Percentiles rank a stretch among this genome's conserved stretches.
These are phyloP conservation scores for Malus sieversii DNA, from an alignment of 306 rosid genomes.

Conservation along the genomic window DNA sequence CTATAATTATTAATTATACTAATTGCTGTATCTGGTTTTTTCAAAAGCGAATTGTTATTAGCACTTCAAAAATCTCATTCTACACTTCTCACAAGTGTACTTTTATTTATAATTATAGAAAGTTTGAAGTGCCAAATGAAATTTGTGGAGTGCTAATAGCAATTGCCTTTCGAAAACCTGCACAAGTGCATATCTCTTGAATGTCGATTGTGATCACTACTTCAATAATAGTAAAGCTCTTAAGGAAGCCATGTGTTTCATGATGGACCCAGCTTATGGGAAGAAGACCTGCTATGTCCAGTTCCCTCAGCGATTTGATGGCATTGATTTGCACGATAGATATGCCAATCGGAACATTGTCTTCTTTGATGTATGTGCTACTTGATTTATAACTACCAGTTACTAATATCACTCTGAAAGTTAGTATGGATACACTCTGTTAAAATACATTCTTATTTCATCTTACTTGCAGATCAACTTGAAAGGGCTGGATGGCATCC, in stretches of 20 bases:
- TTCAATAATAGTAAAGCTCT: slow-evolving; percentile 97
- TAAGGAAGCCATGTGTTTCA: slow-evolving; percentile 98
- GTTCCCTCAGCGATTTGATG: slow-evolving; percentile 97
- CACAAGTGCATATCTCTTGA: slow-evolving; percentile 62
- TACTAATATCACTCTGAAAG: background rate
- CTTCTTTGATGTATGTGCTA: slow-evolving; percentile 81
- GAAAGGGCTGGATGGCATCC: slow-evolving; percentile 96
- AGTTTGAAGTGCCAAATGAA: too few relatives aligned
- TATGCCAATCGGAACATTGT: slow-evolving; percentile 98
- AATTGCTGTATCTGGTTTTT: too few relatives aligned
- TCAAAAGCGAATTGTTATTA: too few relatives aligned
- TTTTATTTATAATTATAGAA: too few relatives aligned
- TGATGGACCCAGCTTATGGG: slow-evolving; percentile 95
- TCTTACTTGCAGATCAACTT: slow-evolving; percentile 64
- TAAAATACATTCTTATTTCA: background rate
- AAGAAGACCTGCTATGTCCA: slow-evolving; percentile 97
- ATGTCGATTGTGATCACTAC: slow-evolving; percentile 98
- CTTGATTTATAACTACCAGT: background rate
- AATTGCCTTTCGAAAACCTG: too few relatives aligned
- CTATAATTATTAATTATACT: too few relatives aligned
- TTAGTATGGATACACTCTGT: background rate
- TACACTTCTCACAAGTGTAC: too few relatives aligned
- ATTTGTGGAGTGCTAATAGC: too few relatives aligned
- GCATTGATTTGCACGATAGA: slow-evolving; percentile 97
- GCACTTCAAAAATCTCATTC: too few relatives aligned